Evolutionary conservation across 768 basidiomycete species (phyloP).

Genomic region (Mycena galopus): DNA sequence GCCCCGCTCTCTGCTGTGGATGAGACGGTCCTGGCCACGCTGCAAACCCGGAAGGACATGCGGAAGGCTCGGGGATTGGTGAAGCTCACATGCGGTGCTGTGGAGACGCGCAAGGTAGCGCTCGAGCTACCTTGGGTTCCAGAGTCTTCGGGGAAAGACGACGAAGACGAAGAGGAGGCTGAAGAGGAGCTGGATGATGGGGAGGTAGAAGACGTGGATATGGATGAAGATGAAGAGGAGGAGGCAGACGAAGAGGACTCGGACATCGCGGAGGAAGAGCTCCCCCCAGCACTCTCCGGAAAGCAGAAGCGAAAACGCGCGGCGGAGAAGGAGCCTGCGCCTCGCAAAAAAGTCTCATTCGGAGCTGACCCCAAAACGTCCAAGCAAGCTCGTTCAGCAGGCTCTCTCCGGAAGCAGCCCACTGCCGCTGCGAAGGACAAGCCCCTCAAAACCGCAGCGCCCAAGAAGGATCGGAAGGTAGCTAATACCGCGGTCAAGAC

Average conservation of each 20-base stretch:
- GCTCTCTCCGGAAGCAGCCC: conserved; percentile 27
- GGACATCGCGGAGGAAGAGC: conserved; percentile 55
- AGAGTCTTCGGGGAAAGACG: conserved; percentile 53
- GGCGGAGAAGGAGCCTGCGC: conserved; percentile 44
- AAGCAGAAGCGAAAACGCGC: conserved; percentile 64
- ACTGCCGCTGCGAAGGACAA: conserved; percentile 40
- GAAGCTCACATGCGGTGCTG: conserved; percentile 53
- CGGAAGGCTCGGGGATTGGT: conserved; percentile 73
- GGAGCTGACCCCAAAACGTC: conserved; percentile 45
- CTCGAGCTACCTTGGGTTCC: conserved; percentile 59
- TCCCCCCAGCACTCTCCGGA: conserved; percentile 45
- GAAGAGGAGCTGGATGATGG: conserved; percentile 50
- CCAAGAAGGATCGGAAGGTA: conserved; percentile 45
- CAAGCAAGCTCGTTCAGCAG: conserved; percentile 34
- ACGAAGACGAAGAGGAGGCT: conserved; percentile 48
- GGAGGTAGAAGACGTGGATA: conserved; percentile 55
- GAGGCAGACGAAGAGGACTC: conserved; percentile 53
- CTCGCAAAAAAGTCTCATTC: conserved; percentile 70
- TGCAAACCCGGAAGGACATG: conserved; percentile 75
- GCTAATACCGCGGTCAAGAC: conserved; percentile 53
- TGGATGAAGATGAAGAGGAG: conserved; percentile 53
- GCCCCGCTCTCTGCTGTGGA: conserved; percentile 58
- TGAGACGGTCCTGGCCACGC: conserved; percentile 59
- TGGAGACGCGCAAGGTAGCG: conserved; percentile 55
- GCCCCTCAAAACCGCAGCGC: conserved; percentile 42